phyloP scores from a whole-genome alignment of 345 rosid genomes.

The Melaleuca alternifolia region DNA sequence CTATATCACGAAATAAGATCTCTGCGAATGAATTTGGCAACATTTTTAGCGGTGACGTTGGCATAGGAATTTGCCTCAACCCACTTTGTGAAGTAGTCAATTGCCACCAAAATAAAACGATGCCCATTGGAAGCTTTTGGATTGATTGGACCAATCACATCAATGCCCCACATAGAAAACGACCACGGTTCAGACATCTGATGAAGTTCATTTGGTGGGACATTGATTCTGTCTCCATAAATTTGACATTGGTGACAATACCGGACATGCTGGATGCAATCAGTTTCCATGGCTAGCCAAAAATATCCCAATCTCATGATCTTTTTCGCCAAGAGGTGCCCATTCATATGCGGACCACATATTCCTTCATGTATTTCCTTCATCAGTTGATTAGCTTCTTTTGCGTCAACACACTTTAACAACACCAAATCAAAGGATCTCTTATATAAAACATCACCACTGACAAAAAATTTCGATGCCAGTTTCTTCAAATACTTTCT shows the following conservation, averaged over 20 bases:
- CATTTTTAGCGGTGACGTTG: background rate
- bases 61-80: background rate
- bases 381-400: background rate
- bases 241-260: background rate
- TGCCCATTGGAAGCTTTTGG: background rate
- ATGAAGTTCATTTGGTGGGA: background rate
- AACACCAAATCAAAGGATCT: background rate
- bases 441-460: background rate
- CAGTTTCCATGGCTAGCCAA: background rate
- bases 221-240: background rate
- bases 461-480: background rate
- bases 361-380: background rate
- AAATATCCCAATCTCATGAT: background rate
- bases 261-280: background rate
- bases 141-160: background rate
- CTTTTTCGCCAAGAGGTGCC: background rate
- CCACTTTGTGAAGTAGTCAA: background rate
- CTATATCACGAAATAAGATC: background rate
- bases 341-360: background rate
- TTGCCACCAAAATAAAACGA: background rate
- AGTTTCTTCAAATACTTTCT: background rate
- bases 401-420: no score
- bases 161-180: slow-evolving; percentile 1
- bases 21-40: background rate
- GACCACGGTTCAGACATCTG: background rate